These are phyloP conservation scores for Leccinum fibrillosum DNA, from an alignment of 768 basidiomycete genomes.

Conservation along the genomic window DNA sequence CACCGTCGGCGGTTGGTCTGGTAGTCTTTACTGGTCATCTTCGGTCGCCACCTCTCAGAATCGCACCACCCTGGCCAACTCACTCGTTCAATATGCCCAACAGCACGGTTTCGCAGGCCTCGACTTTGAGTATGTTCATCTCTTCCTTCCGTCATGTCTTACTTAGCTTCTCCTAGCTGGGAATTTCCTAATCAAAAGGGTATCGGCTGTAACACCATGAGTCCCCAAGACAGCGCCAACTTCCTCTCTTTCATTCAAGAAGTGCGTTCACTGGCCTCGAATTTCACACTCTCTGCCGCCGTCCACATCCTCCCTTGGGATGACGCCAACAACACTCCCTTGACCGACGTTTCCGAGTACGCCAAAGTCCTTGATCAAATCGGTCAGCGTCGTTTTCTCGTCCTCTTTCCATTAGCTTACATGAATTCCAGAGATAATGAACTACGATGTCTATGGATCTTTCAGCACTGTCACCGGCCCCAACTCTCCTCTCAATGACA, in stretches of 20 bases:
- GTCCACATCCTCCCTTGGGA: conserved; percentile 64
- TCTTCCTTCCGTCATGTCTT: background rate
- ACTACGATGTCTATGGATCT: conserved; percentile 62
- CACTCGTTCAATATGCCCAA: conserved; percentile 46
- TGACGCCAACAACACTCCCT: conserved; percentile 52
- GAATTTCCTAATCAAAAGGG: conserved; percentile 77
- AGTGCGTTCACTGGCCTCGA: conserved; percentile 53
- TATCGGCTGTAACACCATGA: conserved; percentile 65
- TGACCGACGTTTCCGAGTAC: conserved; percentile 63
- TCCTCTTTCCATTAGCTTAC: conserved; percentile 1
- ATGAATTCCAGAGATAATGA: conserved; percentile 56
- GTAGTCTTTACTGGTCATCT: conserved; percentile 58
- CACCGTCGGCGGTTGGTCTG: conserved; percentile 68
- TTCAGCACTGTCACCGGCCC: conserved; percentile 62
- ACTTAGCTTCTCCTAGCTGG: conserved; percentile 51
- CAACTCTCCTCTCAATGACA: conserved; percentile 80
- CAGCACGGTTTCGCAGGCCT: conserved; percentile 57
- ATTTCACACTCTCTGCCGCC: conserved; percentile 72
- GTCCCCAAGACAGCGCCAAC: conserved; percentile 68
- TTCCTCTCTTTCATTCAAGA: conserved; percentile 74
- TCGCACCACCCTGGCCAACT: conserved; percentile 55
- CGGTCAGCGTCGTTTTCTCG: conserved; percentile 31
- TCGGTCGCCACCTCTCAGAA: conserved; percentile 52
- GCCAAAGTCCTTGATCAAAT: conserved; percentile 74
- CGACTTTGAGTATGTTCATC: conserved; percentile 57